Evolutionary conservation across 2,329 filamentous ascomycete genomes (phyloP), one percentile per base, ranked within the genome.

Genomic region (Curvularia sp.): DNA sequence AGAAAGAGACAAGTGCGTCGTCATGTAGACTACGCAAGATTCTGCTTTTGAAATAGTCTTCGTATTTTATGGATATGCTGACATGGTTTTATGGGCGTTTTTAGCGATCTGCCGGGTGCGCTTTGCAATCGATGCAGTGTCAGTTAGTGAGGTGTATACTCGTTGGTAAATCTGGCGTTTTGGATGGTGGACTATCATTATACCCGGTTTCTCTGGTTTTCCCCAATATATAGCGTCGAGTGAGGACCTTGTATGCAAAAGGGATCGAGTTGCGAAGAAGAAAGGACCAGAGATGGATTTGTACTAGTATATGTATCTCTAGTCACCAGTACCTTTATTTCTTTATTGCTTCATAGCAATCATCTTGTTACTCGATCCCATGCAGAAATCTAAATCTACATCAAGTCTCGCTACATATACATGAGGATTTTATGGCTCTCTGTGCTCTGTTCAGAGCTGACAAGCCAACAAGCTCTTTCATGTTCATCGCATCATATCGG

Each of bases 1-100:
- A 41, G 69, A 73, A 15, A 51, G 70, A 25, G 73, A 75, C 5
- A 73, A 73, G 65, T 75, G 73, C 57, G 61, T 75, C 55, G 67
- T 75, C 32, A 75, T 75, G 73, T 75, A 74, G 50, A 57, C 30
- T 27, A 4, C 41, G n/a, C 30, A 18, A 13, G 32, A 32, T 50
- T 18, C 27, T 9, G 6, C 27, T 27, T 9, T 12, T 18, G 3
- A 27, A n/a, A 27, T 32, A 36, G 27, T 25, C 13, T 38, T 38
- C 15, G 15, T 2, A 15, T 28, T 18, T 39, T 28, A 8, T 15
- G 15, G 34, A 36, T 5, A 39, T 49, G 23, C 34, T 39, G 15
- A 49, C 47, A 39, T 19, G 19, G n/a, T 13, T 34, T 10, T 3
- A 21, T 19, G n/a, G 10, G 6, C n/a, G 5, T 47, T 32, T 34